These are phyloP conservation scores for Cercospora nicotianae DNA, from an alignment of 2,329 filamentous ascomycete species.

Conservation along the genomic window DNA sequence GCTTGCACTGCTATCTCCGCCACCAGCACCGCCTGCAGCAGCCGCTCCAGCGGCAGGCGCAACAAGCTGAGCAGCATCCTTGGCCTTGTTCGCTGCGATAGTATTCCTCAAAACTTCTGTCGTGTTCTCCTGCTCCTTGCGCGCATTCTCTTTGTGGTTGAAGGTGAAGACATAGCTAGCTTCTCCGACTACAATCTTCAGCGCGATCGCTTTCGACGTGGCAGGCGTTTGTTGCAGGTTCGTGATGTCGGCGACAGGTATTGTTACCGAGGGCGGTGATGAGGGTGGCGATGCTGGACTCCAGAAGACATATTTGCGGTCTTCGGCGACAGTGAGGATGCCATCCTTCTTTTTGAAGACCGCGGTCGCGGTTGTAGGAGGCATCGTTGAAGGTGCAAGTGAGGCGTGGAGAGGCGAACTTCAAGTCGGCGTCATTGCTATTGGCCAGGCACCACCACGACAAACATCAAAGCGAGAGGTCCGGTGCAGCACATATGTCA, in stretches of 20 bases:
- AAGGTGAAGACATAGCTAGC: constrained; percentile 85
- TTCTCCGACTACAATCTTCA: constrained; percentile 83
- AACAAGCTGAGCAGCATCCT: constrained; percentile 41
- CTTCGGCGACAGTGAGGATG: constrained; percentile 70
- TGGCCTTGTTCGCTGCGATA: constrained; percentile 68
- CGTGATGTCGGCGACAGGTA: constrained; percentile 74
- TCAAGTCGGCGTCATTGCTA: constrained; percentile 8
- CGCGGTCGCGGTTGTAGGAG: constrained; percentile 58
- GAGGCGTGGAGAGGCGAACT: constrained; percentile 12
- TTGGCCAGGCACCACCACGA: constrained; percentile 1
- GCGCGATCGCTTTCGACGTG: constrained; percentile 82
- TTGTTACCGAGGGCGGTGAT: constrained; percentile 64
- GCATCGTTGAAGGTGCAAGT: constrained; percentile 27
- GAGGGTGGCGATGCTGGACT: constrained; percentile 64
- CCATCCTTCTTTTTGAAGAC: constrained; percentile 97
- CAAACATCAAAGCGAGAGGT: background rate
- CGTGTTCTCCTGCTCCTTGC: constrained; percentile 79
- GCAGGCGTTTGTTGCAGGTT: constrained; percentile 96
- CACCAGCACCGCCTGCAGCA: constrained; percentile 17
- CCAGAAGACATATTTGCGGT: constrained; percentile 77
- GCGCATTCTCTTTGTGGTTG: constrained; percentile 71
- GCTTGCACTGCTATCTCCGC: constrained; percentile 27
- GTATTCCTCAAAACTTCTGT: constrained; percentile 77
- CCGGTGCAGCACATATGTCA: background rate
- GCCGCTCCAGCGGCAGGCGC: constrained; percentile 31